Base-by-base conservation (phyloP, 208 protist genomes). In the Vickermania spadyakhi region DNA sequence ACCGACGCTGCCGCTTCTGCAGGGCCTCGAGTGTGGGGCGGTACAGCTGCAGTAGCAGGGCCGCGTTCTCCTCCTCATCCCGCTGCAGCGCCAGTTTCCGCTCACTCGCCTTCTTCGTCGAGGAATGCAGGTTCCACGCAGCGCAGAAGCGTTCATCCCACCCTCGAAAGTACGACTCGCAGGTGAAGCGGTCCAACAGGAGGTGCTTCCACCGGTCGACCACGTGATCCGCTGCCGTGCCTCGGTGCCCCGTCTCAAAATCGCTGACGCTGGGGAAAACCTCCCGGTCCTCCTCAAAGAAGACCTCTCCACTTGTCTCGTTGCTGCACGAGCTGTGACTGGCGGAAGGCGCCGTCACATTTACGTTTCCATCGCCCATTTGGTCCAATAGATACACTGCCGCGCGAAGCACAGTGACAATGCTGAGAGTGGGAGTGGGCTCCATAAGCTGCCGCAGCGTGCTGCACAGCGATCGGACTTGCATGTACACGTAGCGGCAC, bases 71-170 rank as follows among this genome's bases (percentile, higher is more conserved):
- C 26, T 66, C 14, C 51, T 81, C 80, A 62, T 85, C 70, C 62
- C 61, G 64, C 18, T 29, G 55, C 2, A 72, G 28, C 36, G 84
- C 86, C 2, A 31, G 45, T 7, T 52, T 21, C 23, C 70, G 58
- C 42, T 88, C 74, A 25, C 56, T 68, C 3, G 22, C 56, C 78
- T 79, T 86, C 42, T 56, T 42, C 5, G 45, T 62, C 42, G 66
- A 75, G 26, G 72, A 78, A 52, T 90, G 81, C 57, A 89, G 68
- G 13, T 60, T 62, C 80, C 86, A 93, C 22, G 81, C 77, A 25
- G 29, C 28, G 58, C 58, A 55, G 25, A 84, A 62, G n/a, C 80
- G 76, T 23, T 70, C 61, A 53, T 76, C 72, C 1, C 81, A 36
- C 26, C 52, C 63, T 0, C 25, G 58, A 56, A 93, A 93, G 30